phyloP scores from a whole-genome alignment of 805 yeast species.

The Kluyveromyces nonfermentans region DNA sequence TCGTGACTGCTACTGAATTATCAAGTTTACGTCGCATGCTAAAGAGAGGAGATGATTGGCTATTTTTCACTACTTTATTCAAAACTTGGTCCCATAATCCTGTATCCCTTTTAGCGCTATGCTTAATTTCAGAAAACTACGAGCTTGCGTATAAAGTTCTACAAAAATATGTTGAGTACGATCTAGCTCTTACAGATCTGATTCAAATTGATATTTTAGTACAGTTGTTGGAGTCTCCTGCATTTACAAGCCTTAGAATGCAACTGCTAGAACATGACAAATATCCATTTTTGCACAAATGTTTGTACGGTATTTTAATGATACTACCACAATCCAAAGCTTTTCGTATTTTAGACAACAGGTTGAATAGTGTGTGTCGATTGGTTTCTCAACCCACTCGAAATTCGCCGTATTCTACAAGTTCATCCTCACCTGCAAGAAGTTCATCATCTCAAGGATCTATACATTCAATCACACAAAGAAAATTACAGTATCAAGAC shows the following conservation, averaged over 20 bases:
- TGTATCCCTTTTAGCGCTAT: conserved; percentile 77
- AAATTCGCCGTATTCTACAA: neutral
- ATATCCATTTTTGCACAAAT: conserved; percentile 72
- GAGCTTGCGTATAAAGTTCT: conserved; percentile 80
- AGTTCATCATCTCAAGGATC: conserved; percentile 11
- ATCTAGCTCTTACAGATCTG: conserved; percentile 59
- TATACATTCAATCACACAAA: conserved; percentile 21
- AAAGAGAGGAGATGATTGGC: conserved; percentile 58
- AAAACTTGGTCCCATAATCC: conserved; percentile 89
- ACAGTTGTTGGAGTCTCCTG: conserved; percentile 86
- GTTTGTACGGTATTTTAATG: conserved; percentile 89
- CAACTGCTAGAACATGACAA: conserved; percentile 83
- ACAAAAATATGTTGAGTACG: conserved; percentile 71
- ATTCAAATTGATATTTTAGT: conserved; percentile 85
- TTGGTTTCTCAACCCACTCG: conserved; percentile 17
- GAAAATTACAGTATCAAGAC: conserved; percentile 20
- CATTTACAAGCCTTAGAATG: conserved; percentile 74
- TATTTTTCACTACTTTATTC: conserved; percentile 66
- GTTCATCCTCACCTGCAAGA: conserved; percentile 1
- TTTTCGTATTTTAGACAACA: conserved; percentile 66
- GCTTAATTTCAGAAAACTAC: conserved; percentile 79
- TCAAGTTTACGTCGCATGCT: conserved; percentile 58
- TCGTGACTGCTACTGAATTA: conserved; percentile 80
- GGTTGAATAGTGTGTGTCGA: conserved; percentile 42
- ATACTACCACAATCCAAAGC: conserved; percentile 89